These are phyloP conservation scores for Aspergillus pseudoglaucus DNA, from an alignment of 2,329 filamentous ascomycete genomes.

Conservation along the genomic window DNA sequence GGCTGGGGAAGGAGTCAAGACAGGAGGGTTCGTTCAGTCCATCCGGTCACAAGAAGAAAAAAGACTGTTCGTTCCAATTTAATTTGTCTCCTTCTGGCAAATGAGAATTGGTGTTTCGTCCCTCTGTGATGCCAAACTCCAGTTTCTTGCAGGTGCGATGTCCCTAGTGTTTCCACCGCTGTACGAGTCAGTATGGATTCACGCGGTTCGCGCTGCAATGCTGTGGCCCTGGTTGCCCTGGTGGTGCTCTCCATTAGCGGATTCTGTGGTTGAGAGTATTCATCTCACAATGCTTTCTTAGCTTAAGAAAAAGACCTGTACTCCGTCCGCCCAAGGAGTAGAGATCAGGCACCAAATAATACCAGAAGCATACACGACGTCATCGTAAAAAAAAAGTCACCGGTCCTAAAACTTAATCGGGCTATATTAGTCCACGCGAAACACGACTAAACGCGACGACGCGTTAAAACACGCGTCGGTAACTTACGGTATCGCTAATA, in stretches of 20 bases:
- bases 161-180: not conserved
- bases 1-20: not conserved
- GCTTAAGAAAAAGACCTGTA: not conserved
- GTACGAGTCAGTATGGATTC: too few relatives aligned
- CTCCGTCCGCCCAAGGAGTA: not conserved
- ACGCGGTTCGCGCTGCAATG: not conserved
- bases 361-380: not conserved
- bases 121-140: conserved; percentile 9
- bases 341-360: not conserved
- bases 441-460: not conserved
- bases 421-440: not conserved
- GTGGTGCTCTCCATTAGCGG: too few relatives aligned
- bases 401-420: not conserved
- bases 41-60: conserved; percentile 8
- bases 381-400: not conserved
- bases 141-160: conserved; percentile 13
- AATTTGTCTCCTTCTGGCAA: not conserved
- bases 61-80: conserved; percentile 3
- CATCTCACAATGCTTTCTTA: not conserved
- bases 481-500: not conserved
- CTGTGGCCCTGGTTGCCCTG: not conserved
- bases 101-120: not conserved
- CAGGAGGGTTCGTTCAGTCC: conserved; percentile 3
- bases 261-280: not conserved
- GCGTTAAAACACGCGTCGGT: not conserved